Evolutionary conservation across 2,329 filamentous ascomycete genomes (phyloP), one percentile per base, ranked within the genome.

Genomic region (Bertia moriformis): DNA sequence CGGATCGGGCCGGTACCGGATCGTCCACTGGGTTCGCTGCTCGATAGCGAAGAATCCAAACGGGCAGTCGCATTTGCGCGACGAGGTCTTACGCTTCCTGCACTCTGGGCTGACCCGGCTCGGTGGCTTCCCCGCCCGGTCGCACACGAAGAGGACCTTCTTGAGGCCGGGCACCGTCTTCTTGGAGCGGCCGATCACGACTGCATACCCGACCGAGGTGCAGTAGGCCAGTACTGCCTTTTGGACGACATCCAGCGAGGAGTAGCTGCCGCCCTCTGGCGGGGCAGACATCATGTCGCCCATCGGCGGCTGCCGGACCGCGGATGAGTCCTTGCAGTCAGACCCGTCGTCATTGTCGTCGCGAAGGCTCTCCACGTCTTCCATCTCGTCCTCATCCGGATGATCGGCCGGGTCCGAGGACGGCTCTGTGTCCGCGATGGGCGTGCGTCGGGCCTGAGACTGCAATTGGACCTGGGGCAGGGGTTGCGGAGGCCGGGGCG

Each of bases 41-140:
- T 80, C 75, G 29, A 80, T 74, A 40, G 75, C 75, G 45, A 79
- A 80, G 53, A 80, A 78, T n/a, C 75, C 75, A 52, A 80, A 80
- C 19, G 73, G 72, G 45, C 75, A 80, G 47, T 78, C 74, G 48
- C 75, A 79, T 49, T 80, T 80, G 36, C 75, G 65, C n/a, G 74
- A 79, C 5, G 75, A 78, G 1, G 75, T 80, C 50, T 75, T 76
- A 17, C 73, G 66, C 54, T 79, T 79, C 41, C 75, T 68, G 44
- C 70, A 67, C 54, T 79, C 75, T 1, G 74, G 71, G 44, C 63
- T 77, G n/a, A 76, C 73, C 4, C 71, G 66, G 40, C 63, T 71
- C 2, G 72, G 72, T 2, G 72, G 72, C 46, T 76, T 76, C 32
- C 75, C 75, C 3, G 74, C 74, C 40, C 74, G 66, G 49, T 80